Evolutionary conservation across 345 rosid species (phyloP).

Genomic region (Lumnitzera racemosa): DNA sequence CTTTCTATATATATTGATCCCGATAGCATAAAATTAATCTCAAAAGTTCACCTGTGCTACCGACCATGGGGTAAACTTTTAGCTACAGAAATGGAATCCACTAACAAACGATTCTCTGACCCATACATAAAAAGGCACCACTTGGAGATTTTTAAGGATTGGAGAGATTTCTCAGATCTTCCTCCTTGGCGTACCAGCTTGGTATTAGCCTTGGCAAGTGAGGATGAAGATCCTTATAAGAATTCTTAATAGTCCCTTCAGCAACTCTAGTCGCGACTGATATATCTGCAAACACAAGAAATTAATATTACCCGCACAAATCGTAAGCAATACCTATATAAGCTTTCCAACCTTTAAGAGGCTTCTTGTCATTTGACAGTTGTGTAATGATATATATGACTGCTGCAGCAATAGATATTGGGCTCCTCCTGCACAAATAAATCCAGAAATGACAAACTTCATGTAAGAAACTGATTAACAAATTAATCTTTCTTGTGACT

Average conservation of each 20-base stretch:
- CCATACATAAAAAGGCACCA: too few relatives aligned
- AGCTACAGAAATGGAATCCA: too few relatives aligned
- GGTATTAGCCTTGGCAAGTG: slow-evolving; percentile 33
- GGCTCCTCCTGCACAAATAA: slow-evolving; percentile 44
- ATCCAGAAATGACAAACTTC: not conserved
- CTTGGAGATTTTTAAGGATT: slow-evolving; percentile 5
- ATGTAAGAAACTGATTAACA: not conserved
- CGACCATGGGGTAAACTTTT: too few relatives aligned
- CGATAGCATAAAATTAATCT: too few relatives aligned
- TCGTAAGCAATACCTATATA: not conserved
- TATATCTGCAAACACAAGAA: slow-evolving; percentile 25
- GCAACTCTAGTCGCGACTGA: slow-evolving; percentile 41
- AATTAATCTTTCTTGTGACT: too few relatives aligned
- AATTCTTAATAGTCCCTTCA: slow-evolving; percentile 45
- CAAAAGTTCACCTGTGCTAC: too few relatives aligned
- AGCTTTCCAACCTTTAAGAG: slow-evolving; percentile 34
- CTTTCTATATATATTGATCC: too few relatives aligned
- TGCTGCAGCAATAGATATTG: slow-evolving; percentile 50
- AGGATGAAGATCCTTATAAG: slow-evolving; percentile 38
- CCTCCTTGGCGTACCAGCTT: slow-evolving; percentile 42
- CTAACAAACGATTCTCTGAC: too few relatives aligned
- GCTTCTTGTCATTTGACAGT: slow-evolving; percentile 33
- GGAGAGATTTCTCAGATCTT: slow-evolving; percentile 28
- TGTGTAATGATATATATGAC: slow-evolving; percentile 43
- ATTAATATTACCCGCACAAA: not conserved